Base-by-base conservation (phyloP, 2,329 filamentous ascomycete genomes). In the Fusarium sp. region DNA sequence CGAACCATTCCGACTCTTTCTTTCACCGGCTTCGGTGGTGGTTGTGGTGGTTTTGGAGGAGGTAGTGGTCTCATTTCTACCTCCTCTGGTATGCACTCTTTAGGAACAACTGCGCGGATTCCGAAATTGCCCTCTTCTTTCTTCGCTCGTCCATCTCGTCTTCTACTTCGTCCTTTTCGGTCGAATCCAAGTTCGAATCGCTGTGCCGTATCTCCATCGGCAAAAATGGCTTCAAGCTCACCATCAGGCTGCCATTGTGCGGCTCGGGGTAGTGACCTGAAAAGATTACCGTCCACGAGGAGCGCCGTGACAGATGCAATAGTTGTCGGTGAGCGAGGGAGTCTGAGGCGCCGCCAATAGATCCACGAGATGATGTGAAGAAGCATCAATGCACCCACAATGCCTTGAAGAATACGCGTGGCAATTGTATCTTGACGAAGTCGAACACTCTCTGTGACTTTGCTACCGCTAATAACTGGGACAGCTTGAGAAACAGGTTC, bases 261-360 rank as follows among this genome's bases (percentile, higher is more conserved):
- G 4, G 57, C 72, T 8, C 66, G 70, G 1, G 73, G 73, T 8
- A 75, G 26, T n/a, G 69, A 57, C 33, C 42, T 66, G 35, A 80
- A 70, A 6, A 81, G 58, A 59, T 82, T 80, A 2, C 80, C 80
- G 26, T 80, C 80, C 2, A 75, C 79, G 5, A 82, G 72, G 24
- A 81, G 69, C 2, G 78, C 77, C 0, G 77, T 77, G 21, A 77
- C 60, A n/a, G 77, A 78, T n/a, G 79, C 80, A 49, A 82, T 79
- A 26, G 74, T 78, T 5, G 75, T 76, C 11, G 75, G 75, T 10
- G 73, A 67, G 3, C 76, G 71, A 18, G 80, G 78, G 15, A 80
- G 71, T 13, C 65, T 66, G 18, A 72, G 62, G 9, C 70, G 70
- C 5, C 70, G 73, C 10, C 73, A 71, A 4, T 73, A 70, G 3